Conservation (phyloP, 2,329 filamentous ascomycete species). For the Alternaria tenuissima region DNA sequence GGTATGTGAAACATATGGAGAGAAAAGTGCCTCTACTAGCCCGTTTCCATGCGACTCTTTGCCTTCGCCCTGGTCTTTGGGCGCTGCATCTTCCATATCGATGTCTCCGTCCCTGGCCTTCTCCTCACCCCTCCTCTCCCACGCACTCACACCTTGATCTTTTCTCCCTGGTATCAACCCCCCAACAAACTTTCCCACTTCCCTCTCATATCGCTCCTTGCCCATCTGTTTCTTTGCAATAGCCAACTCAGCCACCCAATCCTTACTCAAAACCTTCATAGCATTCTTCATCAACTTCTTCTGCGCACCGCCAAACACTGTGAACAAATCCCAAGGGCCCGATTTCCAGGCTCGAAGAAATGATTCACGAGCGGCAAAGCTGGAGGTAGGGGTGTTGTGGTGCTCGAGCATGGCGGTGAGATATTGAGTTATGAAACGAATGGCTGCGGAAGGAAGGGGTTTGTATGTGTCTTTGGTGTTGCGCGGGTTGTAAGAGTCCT, state of each 20-base stretch:
- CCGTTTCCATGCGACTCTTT: constrained; percentile 1
- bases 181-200: no score
- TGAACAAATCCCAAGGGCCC: constrained; percentile 21
- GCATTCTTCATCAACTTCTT: constrained; percentile 26
- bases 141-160: no score
- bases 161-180: no score
- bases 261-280: constrained; percentile 17
- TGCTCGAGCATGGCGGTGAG: constrained; percentile 34
- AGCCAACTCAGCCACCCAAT: constrained; percentile 22
- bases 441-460: constrained; percentile 5
- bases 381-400: constrained; percentile 19
- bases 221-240: not conserved
- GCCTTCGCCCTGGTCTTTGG: not conserved
- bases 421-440: constrained; percentile 26
- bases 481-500: not conserved
- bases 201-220: no score
- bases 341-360: constrained; percentile 31
- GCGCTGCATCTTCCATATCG: not conserved
- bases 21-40: constrained; percentile 14
- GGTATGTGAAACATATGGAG: constrained; percentile 2
- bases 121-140: no score
- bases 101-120: no score
- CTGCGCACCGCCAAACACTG: constrained; percentile 10
- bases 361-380: constrained; percentile 20
- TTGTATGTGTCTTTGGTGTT: not conserved